Evolutionary conservation across 345 rosid genomes (phyloP).

Genomic region (Murraya paniculata): DNA sequence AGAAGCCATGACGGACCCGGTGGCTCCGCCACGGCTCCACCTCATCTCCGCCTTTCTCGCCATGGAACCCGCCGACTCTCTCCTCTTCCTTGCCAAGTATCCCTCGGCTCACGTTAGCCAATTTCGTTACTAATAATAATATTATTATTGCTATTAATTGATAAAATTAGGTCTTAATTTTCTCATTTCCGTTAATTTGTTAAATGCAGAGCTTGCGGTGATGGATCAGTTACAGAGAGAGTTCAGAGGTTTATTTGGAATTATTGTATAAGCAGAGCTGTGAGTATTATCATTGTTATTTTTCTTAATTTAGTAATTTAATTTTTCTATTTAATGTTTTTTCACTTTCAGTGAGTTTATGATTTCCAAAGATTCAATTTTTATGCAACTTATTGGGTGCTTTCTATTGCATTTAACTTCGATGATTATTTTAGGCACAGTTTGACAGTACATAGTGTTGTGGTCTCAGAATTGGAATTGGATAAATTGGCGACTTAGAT

Average conservation of each 20-base stretch:
- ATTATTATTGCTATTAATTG: not conserved
- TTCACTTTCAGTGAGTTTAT: not conserved
- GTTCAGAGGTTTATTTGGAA: slow-evolving; percentile 76
- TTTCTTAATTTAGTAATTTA: not conserved
- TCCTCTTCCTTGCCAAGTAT: slow-evolving; percentile 61
- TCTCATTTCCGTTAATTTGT: not conserved
- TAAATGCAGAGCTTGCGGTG: slow-evolving; percentile 46
- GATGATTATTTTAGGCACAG: not conserved
- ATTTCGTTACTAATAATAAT: not conserved
- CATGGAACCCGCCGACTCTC: slow-evolving; percentile 56
- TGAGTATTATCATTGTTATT: slow-evolving; percentile 25
- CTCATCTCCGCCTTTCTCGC: slow-evolving; percentile 70
- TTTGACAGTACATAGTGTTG: not conserved
- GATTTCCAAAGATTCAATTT: not conserved
- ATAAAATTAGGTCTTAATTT: not conserved
- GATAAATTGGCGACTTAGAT: not conserved
- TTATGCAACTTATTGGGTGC: not conserved
- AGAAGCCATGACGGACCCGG: slow-evolving; percentile 37
- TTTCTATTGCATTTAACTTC: not conserved
- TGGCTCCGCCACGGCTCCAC: slow-evolving; percentile 37
- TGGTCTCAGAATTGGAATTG: not conserved
- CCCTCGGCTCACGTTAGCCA: not conserved
- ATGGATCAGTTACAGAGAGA: slow-evolving; percentile 52
- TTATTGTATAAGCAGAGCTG: slow-evolving; percentile 49
- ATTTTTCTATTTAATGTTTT: not conserved